phyloP scores from a whole-genome alignment of 371 early-diverging fungal genomes.

The Mortierella sp. region DNA sequence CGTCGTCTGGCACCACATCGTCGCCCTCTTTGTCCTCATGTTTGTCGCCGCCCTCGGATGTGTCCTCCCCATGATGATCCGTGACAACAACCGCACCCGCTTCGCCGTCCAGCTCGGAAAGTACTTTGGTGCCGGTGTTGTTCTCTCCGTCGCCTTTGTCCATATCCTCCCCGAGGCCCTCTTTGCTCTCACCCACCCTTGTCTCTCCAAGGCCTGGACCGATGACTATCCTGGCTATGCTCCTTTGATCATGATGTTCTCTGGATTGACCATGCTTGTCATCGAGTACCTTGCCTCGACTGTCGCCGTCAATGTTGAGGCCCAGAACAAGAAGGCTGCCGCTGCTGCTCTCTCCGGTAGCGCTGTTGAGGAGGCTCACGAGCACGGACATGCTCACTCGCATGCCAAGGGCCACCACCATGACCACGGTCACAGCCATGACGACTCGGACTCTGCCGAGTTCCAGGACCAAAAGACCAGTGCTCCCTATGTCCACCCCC shows the following conservation, averaged over 20 bases:
- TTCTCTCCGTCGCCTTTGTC: slow-evolving; percentile 84
- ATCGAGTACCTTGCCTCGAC: slow-evolving; percentile 65
- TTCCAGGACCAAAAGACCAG: slow-evolving; percentile 21
- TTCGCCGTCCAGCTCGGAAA: slow-evolving; percentile 60
- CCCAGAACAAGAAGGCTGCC: slow-evolving; percentile 30
- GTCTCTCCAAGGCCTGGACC: slow-evolving; percentile 58
- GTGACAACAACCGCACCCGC: slow-evolving; percentile 24
- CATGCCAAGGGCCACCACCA: slow-evolving; percentile 19
- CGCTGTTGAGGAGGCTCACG: slow-evolving; percentile 16
- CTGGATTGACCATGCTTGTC: slow-evolving; percentile 67
- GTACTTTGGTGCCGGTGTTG: slow-evolving; percentile 84
- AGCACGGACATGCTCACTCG: slow-evolving; percentile 11
- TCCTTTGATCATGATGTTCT: slow-evolving; percentile 68
- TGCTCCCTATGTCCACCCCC: slow-evolving; percentile 5
- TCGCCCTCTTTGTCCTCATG: slow-evolving; percentile 69
- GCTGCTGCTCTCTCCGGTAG: slow-evolving; percentile 15
- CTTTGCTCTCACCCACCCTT: slow-evolving; percentile 61
- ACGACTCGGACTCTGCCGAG: not conserved
- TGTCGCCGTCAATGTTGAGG: slow-evolving; percentile 46
- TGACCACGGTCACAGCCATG: not conserved
- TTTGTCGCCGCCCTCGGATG: slow-evolving; percentile 60
- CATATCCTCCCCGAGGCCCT: slow-evolving; percentile 71
- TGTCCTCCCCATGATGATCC: slow-evolving; percentile 38
- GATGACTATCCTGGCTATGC: slow-evolving; percentile 64
- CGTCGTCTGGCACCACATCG: slow-evolving; percentile 67